phyloP scores from a whole-genome alignment of 495 filamentous ascomycete species.

The Talaromyces wortmannii region DNA sequence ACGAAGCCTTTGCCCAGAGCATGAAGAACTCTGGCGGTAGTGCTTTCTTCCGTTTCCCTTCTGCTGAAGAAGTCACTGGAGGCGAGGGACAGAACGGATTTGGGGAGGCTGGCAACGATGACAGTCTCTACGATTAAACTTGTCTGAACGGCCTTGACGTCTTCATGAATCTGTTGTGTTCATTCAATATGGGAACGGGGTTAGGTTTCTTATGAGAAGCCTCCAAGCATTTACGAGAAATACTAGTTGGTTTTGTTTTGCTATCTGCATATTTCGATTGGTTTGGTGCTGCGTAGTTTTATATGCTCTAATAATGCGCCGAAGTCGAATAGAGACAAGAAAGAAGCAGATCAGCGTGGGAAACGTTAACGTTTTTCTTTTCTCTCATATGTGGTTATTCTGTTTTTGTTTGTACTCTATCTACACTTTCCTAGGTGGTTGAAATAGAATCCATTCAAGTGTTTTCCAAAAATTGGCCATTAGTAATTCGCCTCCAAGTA shows the following conservation, averaged over 20 bases:
- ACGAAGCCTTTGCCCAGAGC: conserved; percentile 97
- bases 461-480: neutral
- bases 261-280: conserved; percentile 2
- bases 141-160: neutral
- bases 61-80: conserved; percentile 53
- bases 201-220: conserved; percentile 7
- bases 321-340: neutral
- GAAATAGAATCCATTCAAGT: conserved; percentile 1
- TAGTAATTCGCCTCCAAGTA: neutral
- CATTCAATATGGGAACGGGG: conserved; percentile 9
- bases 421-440: conserved; percentile 1
- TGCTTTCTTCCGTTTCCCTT: conserved; percentile 95
- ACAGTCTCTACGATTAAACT: conserved; percentile 67
- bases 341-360: neutral
- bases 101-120: conserved; percentile 79
- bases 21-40: conserved; percentile 96
- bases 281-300: neutral
- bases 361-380: neutral
- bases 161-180: conserved; percentile 15
- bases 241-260: conserved; percentile 15
- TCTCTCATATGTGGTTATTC: conserved; percentile 6
- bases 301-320: neutral
- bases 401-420: conserved; percentile 3
- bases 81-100: conserved; percentile 55
- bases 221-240: conserved; percentile 10